A percentile compares a stretch with the other conserved stretches of the same genome.
Evolutionary conservation across 1,284 basidiomycete genomes (phyloP).

Genomic region (Puccinia triticina): DNA sequence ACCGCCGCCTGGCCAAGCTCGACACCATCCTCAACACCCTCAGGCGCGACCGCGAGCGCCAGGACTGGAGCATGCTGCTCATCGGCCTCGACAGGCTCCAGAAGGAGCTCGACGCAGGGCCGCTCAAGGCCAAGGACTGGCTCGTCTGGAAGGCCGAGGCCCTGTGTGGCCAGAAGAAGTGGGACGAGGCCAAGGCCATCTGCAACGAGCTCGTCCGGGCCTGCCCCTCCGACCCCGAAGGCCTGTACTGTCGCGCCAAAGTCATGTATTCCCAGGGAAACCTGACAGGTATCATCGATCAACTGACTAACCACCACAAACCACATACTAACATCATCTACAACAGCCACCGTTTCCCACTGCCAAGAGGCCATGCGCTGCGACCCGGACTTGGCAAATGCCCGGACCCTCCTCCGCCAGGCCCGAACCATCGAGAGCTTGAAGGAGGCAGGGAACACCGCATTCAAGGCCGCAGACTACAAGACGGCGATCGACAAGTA

Average conservation of each 20-base stretch:
- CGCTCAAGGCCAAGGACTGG: constrained; percentile 70
- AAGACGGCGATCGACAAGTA: constrained; percentile 73
- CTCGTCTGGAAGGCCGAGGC: constrained; percentile 76
- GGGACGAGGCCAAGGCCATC: constrained; percentile 71
- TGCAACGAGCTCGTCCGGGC: constrained; percentile 67
- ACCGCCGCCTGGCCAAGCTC: constrained; percentile 66
- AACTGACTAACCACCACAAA: constrained; percentile 54
- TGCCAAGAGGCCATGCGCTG: constrained; percentile 72
- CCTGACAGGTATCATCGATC: constrained; percentile 54
- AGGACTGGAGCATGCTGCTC: constrained; percentile 63
- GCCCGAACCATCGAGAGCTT: constrained; percentile 76
- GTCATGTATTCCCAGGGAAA: constrained; percentile 55
- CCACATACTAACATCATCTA: constrained; percentile 67
- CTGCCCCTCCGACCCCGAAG: constrained; percentile 45
- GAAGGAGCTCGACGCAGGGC: constrained; percentile 69
- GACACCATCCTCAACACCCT: constrained; percentile 73
- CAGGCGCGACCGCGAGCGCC: constrained; percentile 66
- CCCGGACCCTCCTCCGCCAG: constrained; percentile 73
- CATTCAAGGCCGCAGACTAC: constrained; percentile 71
- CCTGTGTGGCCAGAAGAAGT: constrained; percentile 71
- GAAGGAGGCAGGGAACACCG: constrained; percentile 80
- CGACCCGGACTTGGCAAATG: constrained; percentile 76
- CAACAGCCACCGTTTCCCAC: constrained; percentile 72
- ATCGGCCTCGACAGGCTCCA: constrained; percentile 64
- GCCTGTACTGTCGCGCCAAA: constrained; percentile 56